Percentiles rank a stretch among this genome's conserved stretches.
These are phyloP conservation scores for Cladochytrium replicatum DNA, from an alignment of 192 early-diverging fungal species.

Conservation along the genomic window DNA sequence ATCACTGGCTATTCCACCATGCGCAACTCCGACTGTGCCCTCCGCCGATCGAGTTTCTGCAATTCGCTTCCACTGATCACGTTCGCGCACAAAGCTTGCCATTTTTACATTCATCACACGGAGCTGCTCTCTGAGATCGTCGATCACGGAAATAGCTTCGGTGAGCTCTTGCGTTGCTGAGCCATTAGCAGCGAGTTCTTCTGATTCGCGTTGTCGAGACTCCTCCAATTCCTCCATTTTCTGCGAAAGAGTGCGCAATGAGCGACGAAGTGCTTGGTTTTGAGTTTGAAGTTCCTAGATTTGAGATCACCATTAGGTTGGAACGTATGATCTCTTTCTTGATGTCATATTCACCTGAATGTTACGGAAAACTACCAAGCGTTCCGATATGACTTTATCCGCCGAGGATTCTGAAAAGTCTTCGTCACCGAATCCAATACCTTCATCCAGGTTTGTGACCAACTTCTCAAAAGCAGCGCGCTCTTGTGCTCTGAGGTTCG, in stretches of 20 bases:
- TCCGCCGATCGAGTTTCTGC: slow-evolving; percentile 5
- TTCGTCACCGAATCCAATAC: slow-evolving; percentile 49
- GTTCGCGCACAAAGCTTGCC: slow-evolving; percentile 41
- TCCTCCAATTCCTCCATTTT: slow-evolving; percentile 26
- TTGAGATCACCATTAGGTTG: no score
- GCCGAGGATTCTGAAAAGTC: slow-evolving; percentile 25
- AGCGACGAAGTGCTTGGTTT: slow-evolving; percentile 15
- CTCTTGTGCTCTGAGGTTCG: no score
- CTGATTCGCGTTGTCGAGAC: slow-evolving; percentile 19
- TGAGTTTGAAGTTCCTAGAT: slow-evolving; percentile 19
- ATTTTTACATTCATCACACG: slow-evolving; percentile 31
- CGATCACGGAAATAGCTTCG: slow-evolving; percentile 42
- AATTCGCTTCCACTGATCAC: slow-evolving; percentile 29
- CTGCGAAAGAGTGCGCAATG: slow-evolving; percentile 9
- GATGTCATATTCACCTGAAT: no score
- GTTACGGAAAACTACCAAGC: slow-evolving; percentile 17
- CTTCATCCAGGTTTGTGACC: slow-evolving; percentile 19
- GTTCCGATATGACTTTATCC: slow-evolving; percentile 11
- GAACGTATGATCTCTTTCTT: no score
- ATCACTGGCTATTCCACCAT: neutral
- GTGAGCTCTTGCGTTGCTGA: no score
- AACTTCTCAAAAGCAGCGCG: slow-evolving; percentile 3
- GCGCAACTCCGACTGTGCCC: slow-evolving; percentile 1
- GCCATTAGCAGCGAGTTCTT: slow-evolving; percentile 35
- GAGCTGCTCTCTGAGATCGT: slow-evolving; percentile 50